Base-by-base conservation (phyloP, 2,329 filamentous ascomycete genomes). In the Penicillium sp. region DNA sequence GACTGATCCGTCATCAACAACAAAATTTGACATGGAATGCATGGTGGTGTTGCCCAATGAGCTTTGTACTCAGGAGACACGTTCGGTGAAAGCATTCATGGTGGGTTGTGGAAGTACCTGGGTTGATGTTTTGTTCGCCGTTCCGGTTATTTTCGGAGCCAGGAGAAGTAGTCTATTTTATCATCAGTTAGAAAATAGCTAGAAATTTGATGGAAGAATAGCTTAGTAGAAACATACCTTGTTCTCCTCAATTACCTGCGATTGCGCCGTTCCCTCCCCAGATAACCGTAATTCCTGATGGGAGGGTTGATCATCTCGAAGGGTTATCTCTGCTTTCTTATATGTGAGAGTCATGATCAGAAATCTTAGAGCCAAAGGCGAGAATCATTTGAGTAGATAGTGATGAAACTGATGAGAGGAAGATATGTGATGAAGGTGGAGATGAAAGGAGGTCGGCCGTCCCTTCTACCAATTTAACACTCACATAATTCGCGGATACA, bases 401-500 rank as follows among this genome's bases (percentile, higher is more conserved):
- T 7, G 27, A 33, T 47, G 45, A 47, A 12, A 47, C 27, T 47
- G 31, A 48, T 2, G 46, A 48, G 46, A 37, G 31, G 27, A 48
- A 23, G 27, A 48, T 6, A 48, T 37, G 31, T 23, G 31, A 48
- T 48, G 31, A 37, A 13, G 10, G 46, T 23, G 46, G 19, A 48
- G 31, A 48, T 48, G 41, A 48, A 48, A 48, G 46, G 19, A 37
- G 46, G 31, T 19, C 27, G 29, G 45, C 45, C 27, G 27, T n/a
- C 45, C 35, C 27, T 33, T 47, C n/a, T 47, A 35, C 27, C 45
- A 47, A 35, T 47, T 47, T 47, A 47, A 47, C 27, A 47, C 45
- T 47, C 27, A 33, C 27, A 33, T 47, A 33, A 47, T 19, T 35
- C n/a, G 31, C 19, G 46, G n/a, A 37, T 31, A 48, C 46, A 48